Conservation (phyloP, 2,329 filamentous ascomycete genomes). For the Chalaropsis ovoidea region DNA sequence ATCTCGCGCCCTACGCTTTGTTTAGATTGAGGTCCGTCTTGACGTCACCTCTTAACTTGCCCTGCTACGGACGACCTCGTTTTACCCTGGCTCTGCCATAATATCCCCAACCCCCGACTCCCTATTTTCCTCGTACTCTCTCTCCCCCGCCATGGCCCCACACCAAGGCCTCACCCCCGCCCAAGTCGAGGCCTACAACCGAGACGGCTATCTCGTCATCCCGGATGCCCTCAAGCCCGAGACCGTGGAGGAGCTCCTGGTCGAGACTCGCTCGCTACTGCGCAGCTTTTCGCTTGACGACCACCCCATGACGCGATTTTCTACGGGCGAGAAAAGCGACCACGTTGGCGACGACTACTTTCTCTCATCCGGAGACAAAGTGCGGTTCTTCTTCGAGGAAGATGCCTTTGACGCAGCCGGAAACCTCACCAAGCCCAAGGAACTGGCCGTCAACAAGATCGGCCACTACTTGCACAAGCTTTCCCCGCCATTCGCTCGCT, state of each 20-base stretch:
- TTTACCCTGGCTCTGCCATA: too few relatives aligned
- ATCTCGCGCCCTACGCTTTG: too few relatives aligned
- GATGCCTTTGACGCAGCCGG: slow-evolving; percentile 66
- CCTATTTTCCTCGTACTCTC: background rate
- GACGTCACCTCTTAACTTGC: too few relatives aligned
- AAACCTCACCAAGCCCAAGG: slow-evolving; percentile 64
- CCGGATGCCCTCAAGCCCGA: slow-evolving; percentile 59
- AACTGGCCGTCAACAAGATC: slow-evolving; percentile 80
- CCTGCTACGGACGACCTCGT: too few relatives aligned
- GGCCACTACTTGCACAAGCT: slow-evolving; percentile 65
- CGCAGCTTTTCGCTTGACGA: slow-evolving; percentile 63
- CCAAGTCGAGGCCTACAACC: slow-evolving; percentile 62
- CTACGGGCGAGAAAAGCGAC: slow-evolving; percentile 61
- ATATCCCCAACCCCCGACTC: too few relatives aligned
- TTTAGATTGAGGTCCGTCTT: too few relatives aligned
- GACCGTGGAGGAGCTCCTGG: slow-evolving; percentile 58
- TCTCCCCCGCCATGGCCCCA: slow-evolving; percentile 5
- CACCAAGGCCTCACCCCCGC: slow-evolving; percentile 52
- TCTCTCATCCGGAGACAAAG: slow-evolving; percentile 75
- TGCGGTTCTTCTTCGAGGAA: slow-evolving; percentile 96
- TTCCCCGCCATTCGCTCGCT: slow-evolving; percentile 53
- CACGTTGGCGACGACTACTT: slow-evolving; percentile 96
- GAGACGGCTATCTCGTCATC: slow-evolving; percentile 84
- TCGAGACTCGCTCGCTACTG: slow-evolving; percentile 66
- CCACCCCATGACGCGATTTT: slow-evolving; percentile 91